Conservation (phyloP, 2,329 filamentous ascomycete genomes). For the Sclerotinia minor region DNA sequence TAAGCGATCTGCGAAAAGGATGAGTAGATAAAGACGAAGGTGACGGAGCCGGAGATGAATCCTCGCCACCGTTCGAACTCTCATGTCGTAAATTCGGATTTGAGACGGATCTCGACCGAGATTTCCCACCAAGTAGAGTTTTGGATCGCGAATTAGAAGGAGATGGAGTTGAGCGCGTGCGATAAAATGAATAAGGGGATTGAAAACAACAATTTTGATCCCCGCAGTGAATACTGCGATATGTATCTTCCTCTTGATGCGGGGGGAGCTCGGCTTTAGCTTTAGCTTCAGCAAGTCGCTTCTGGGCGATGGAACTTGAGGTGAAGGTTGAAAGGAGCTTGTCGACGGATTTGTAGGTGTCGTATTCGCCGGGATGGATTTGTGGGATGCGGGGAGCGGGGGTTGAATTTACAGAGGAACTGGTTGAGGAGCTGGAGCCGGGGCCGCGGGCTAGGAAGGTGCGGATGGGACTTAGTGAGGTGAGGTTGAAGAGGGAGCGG, state of each 20-base stretch:
- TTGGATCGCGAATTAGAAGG: background rate
- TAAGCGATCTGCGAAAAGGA: background rate
- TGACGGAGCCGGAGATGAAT: background rate
- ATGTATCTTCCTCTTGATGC: conserved; percentile 13
- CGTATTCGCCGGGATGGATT: conserved; percentile 15
- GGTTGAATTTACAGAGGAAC: background rate
- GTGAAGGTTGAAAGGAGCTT: conserved; percentile 7
- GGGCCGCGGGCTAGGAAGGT: background rate
- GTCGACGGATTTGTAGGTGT: background rate
- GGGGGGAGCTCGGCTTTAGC: background rate
- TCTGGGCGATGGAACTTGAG: background rate
- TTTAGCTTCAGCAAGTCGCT: background rate
- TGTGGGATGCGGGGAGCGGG: background rate
- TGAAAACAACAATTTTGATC: conserved; percentile 19
- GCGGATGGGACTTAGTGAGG: background rate
- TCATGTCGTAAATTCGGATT: conserved; percentile 10
- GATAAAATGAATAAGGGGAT: conserved; percentile 17
- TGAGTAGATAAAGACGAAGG: background rate
- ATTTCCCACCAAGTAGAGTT: too few relatives aligned
- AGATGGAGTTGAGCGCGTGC: background rate
- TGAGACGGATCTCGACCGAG: background rate
- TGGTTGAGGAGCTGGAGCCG: background rate
- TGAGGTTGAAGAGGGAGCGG: conserved; percentile 3
- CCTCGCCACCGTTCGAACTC: background rate
- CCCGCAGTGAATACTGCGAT: conserved; percentile 20